Conservation (phyloP, 257 asterid species). For the Sherardia arvensis region DNA sequence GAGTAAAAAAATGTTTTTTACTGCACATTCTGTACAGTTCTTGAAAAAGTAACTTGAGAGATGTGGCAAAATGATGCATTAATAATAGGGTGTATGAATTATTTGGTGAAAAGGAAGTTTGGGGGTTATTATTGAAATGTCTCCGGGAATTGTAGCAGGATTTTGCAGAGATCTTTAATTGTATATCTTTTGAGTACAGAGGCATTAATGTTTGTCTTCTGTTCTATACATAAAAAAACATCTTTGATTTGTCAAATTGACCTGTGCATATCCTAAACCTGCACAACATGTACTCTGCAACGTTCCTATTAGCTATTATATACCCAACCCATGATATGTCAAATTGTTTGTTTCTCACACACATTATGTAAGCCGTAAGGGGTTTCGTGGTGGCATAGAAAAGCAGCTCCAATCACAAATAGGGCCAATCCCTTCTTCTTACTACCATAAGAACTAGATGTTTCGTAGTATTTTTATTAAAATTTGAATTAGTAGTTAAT, state of each 20-base stretch:
- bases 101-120: background rate
- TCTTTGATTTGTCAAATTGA: conserved; percentile 16
- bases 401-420: too few relatives aligned
- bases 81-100: conserved; percentile 6
- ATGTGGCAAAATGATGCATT: background rate
- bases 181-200: background rate
- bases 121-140: background rate
- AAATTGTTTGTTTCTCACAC: background rate
- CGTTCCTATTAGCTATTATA: background rate
- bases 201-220: background rate
- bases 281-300: background rate
- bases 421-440: too few relatives aligned
- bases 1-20: background rate
- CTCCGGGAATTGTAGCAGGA: conserved; percentile 15
- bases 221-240: background rate
- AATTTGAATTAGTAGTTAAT: too few relatives aligned
- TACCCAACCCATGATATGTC: background rate
- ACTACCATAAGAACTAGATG: too few relatives aligned
- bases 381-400: too few relatives aligned
- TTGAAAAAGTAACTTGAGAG: background rate
- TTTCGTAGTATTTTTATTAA: too few relatives aligned
- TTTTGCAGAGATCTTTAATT: conserved; percentile 13
- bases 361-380: too few relatives aligned
- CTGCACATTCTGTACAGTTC: background rate
- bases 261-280: conserved; percentile 3